These are phyloP conservation scores for Globisporangium recalcitrans DNA, from an alignment of 352 stramenopile genomes.

Conservation along the genomic window DNA sequence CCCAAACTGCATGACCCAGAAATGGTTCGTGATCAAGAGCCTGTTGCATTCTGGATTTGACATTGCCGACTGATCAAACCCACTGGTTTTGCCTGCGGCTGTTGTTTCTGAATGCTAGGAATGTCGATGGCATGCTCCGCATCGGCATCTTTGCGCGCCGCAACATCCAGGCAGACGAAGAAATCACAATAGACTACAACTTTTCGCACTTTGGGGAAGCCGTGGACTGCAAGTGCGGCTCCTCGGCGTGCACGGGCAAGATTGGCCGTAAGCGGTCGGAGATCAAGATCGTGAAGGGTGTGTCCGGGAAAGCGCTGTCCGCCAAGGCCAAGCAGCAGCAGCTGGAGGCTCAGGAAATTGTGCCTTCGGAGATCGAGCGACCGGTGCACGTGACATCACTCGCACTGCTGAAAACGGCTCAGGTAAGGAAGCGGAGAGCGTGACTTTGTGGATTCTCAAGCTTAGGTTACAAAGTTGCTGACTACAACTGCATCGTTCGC, in stretches of 20 bases:
- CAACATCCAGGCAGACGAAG: slow-evolving; percentile 47
- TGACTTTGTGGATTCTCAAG: no score
- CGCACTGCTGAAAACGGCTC: slow-evolving; percentile 68
- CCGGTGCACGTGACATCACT: slow-evolving; percentile 62
- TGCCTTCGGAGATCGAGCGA: slow-evolving; percentile 54
- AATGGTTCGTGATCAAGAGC: slow-evolving; percentile 54
- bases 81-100: background rate
- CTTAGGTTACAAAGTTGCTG: background rate
- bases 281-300: slow-evolving; percentile 20
- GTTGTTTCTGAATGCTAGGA: slow-evolving; percentile 23
- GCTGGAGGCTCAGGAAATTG: slow-evolving; percentile 17
- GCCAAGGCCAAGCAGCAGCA: slow-evolving; percentile 13
- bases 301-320: background rate
- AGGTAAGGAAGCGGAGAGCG: slow-evolving; percentile 13
- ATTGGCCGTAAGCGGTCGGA: slow-evolving; percentile 71
- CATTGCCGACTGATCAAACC: background rate
- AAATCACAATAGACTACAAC: slow-evolving; percentile 86
- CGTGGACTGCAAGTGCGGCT: slow-evolving; percentile 74
- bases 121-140: slow-evolving; percentile 62
- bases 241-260: slow-evolving; percentile 62
- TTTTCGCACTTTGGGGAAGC: slow-evolving; percentile 79
- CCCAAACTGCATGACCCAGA: slow-evolving; percentile 93
- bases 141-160: slow-evolving; percentile 78
- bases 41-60: background rate
- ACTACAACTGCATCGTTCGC: background rate